These are phyloP conservation scores for Achlya hypogyna DNA, from an alignment of 352 stramenopile genomes.

Conservation along the genomic window DNA sequence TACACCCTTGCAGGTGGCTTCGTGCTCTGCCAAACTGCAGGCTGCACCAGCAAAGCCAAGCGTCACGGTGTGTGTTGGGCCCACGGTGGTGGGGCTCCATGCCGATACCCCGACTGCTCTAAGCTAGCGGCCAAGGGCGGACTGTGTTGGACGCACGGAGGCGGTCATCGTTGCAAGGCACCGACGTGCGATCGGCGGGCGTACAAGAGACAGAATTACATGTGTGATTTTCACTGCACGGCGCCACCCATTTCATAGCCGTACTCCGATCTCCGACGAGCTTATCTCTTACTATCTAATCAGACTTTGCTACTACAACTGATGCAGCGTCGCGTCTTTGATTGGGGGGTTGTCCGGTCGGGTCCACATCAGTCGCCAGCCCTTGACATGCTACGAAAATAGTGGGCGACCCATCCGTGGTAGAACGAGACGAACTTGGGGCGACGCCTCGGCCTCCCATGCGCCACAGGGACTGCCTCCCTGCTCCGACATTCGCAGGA, in stretches of 20 bases:
- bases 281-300: not conserved
- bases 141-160: conserved; percentile 15
- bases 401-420: not conserved
- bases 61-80: conserved; percentile 15
- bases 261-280: not conserved
- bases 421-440: not conserved
- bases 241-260: too few species aligned
- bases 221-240: conserved; percentile 8
- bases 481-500: not conserved
- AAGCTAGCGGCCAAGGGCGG: conserved; percentile 17
- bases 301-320: not conserved
- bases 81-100: conserved; percentile 17
- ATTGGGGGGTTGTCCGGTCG: not conserved
- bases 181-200: conserved; percentile 1
- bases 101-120: not conserved
- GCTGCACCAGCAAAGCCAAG: conserved; percentile 19
- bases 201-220: conserved; percentile 15
- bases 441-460: not conserved
- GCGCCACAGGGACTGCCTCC: not conserved
- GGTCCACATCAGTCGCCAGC: conserved; percentile 18
- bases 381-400: not conserved
- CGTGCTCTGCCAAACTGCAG: conserved; percentile 2
- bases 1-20: conserved; percentile 5
- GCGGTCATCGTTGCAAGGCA: conserved; percentile 9
- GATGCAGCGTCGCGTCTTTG: not conserved